Percentiles rank a stretch among this genome's conserved stretches.
Conservation (phyloP, 208 protist species). For the Wallacemonas rigidus region DNA sequence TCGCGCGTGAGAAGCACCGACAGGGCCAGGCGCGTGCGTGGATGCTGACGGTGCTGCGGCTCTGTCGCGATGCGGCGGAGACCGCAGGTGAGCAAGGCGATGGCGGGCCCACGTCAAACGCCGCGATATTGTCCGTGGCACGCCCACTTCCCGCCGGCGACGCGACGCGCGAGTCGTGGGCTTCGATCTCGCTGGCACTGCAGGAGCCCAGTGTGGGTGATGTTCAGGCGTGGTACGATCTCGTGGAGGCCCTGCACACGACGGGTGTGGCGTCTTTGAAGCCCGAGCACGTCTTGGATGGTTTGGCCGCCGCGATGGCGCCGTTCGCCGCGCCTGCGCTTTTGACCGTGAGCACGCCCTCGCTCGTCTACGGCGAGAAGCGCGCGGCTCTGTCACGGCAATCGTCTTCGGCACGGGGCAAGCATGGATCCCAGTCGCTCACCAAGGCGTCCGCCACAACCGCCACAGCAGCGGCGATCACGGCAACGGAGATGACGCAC, state of each 20-base stretch:
- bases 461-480: background rate
- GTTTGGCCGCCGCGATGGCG: constrained; percentile 20
- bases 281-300: constrained; percentile 31
- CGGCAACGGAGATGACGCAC: background rate
- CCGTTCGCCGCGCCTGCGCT: constrained; percentile 22
- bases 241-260: constrained; percentile 25
- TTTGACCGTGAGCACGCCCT: constrained; percentile 11
- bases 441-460: too few relatives aligned
- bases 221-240: constrained; percentile 21
- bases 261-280: constrained; percentile 27
- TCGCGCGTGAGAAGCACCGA: constrained; percentile 9
- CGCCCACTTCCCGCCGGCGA: background rate
- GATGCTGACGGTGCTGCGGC: constrained; percentile 16
- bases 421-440: too few relatives aligned
- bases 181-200: constrained; percentile 6
- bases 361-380: constrained; percentile 3
- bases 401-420: background rate
- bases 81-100: too few relatives aligned
- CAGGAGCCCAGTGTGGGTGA: constrained; percentile 17
- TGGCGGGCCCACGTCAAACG: too few relatives aligned
- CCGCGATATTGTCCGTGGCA: too few relatives aligned
- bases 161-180: background rate
- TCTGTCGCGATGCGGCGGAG: constrained; percentile 13
- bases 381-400: background rate
- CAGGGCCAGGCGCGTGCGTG: constrained; percentile 3